A percentile compares a stretch with the other conserved stretches of the same genome.
Evolutionary conservation across 768 basidiomycete genomes (phyloP).

Genomic region (Terana coerulea): DNA sequence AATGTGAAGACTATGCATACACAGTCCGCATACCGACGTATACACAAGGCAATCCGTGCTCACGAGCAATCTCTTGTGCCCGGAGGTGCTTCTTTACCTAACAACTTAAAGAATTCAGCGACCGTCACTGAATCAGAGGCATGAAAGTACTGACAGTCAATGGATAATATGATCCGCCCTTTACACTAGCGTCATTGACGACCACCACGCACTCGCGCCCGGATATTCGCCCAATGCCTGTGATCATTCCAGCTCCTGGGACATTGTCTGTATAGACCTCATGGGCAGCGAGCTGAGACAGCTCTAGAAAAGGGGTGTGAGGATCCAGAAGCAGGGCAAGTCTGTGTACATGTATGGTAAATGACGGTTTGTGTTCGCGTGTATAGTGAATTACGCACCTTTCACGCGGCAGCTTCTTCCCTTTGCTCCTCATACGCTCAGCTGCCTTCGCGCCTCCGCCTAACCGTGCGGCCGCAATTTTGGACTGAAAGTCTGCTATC

Average conservation of each 20-base stretch:
- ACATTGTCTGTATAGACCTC: slow-evolving; percentile 79
- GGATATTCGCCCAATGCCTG: slow-evolving; percentile 67
- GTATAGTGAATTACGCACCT: slow-evolving; percentile 45
- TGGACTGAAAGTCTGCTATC: slow-evolving; percentile 59
- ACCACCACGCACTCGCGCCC: slow-evolving; percentile 85
- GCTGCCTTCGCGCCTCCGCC: slow-evolving; percentile 78
- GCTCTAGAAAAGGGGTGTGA: slow-evolving; percentile 84
- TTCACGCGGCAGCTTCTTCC: slow-evolving; percentile 83
- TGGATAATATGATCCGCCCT: slow-evolving; percentile 91
- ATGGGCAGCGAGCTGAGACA: slow-evolving; percentile 82
- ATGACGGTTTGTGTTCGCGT: not conserved
- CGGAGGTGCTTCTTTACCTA: slow-evolving; percentile 94
- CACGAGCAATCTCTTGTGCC: slow-evolving; percentile 91
- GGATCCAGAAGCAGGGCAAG: slow-evolving; percentile 76
- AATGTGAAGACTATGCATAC: no score
- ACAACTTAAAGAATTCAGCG: not conserved
- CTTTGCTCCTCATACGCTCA: slow-evolving; percentile 69
- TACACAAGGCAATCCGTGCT: slow-evolving; percentile 86
- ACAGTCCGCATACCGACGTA: slow-evolving; percentile 73
- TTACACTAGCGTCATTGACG: slow-evolving; percentile 93
- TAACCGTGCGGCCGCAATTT: slow-evolving; percentile 51
- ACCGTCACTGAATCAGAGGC: no score
- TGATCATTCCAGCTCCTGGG: slow-evolving; percentile 88
- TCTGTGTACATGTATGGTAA: slow-evolving; percentile 33
- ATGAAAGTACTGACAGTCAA: slow-evolving; percentile 52